A percentile compares a stretch with the other conserved stretches of the same genome.
These are phyloP conservation scores for Nepenthes mirabilis DNA, from an alignment of 148 eudicot species.

Conservation along the genomic window DNA sequence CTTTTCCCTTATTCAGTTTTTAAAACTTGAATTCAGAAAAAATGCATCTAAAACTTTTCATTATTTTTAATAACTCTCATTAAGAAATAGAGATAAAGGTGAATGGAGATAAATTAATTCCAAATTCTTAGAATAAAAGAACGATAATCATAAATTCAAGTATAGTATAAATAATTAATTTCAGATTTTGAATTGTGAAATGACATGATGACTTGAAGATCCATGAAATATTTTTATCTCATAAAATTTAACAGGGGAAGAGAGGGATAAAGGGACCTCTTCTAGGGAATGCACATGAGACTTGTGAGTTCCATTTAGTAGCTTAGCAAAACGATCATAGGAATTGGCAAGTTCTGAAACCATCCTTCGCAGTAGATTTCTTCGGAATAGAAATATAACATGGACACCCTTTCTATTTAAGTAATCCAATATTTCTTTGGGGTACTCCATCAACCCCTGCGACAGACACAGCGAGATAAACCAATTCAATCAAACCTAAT, in stretches of 20 bases:
- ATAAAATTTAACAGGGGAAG: not conserved
- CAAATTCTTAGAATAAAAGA: too few relatives aligned
- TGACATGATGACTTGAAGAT: too few relatives aligned
- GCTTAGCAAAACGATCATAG: slow-evolving; percentile 65
- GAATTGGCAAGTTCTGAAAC: slow-evolving; percentile 86
- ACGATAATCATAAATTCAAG: too few relatives aligned
- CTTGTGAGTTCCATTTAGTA: slow-evolving; percentile 79
- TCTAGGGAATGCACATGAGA: slow-evolving; percentile 77
- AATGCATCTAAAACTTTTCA: too few relatives aligned
- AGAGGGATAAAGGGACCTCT: slow-evolving; percentile 41
- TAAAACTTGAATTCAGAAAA: too few relatives aligned
- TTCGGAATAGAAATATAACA: slow-evolving; percentile 67
- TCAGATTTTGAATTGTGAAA: too few relatives aligned
- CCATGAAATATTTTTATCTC: too few relatives aligned
- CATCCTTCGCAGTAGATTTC: slow-evolving; percentile 76
- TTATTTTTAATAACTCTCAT: too few relatives aligned
- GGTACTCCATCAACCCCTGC: slow-evolving; percentile 78
- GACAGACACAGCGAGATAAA: not conserved
- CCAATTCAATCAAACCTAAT: not conserved
- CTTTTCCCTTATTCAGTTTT: too few relatives aligned
- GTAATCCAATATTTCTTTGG: slow-evolving; percentile 54
- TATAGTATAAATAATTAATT: too few relatives aligned
- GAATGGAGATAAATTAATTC: too few relatives aligned
- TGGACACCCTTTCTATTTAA: slow-evolving; percentile 60
- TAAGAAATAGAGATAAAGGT: too few relatives aligned